These are phyloP conservation scores for Exophiala sideris DNA, from an alignment of 2,329 filamentous ascomycete genomes.

Conservation along the genomic window DNA sequence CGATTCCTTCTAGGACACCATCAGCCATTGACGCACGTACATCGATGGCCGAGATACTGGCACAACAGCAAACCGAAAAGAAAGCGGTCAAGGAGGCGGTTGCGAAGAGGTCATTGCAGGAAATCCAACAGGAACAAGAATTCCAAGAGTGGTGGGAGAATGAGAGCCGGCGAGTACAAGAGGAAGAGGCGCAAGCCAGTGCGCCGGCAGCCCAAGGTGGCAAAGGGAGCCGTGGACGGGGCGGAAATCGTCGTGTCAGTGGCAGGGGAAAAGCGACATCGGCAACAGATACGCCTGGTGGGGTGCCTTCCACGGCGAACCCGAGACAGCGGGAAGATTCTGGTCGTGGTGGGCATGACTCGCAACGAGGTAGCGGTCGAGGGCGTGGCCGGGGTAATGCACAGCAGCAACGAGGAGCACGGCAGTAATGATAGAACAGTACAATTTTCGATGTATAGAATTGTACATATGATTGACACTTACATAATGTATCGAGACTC, in stretches of 20 bases:
- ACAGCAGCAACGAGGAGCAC: slow-evolving; percentile 18
- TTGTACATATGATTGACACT: slow-evolving; percentile 7
- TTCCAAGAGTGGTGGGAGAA: slow-evolving; percentile 97
- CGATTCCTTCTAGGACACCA: slow-evolving; percentile 26
- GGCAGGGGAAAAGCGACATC: slow-evolving; percentile 22
- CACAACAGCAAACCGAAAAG: slow-evolving; percentile 81
- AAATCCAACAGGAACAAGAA: slow-evolving; percentile 94
- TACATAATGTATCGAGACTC: no score
- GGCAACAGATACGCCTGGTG: neutral
- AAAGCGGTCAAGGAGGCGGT: slow-evolving; percentile 73
- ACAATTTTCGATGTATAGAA: neutral
- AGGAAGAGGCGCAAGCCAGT: slow-evolving; percentile 50
- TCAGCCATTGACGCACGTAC: slow-evolving; percentile 29
- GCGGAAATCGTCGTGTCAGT: slow-evolving; percentile 26
- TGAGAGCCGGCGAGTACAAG: slow-evolving; percentile 69
- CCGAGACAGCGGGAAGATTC: slow-evolving; percentile 2
- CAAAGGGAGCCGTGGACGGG: slow-evolving; percentile 35
- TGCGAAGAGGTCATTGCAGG: slow-evolving; percentile 82
- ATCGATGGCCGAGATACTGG: slow-evolving; percentile 86
- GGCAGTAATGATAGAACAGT: slow-evolving; percentile 8
- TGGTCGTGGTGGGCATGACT: slow-evolving; percentile 6
- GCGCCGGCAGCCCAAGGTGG: slow-evolving; percentile 32
- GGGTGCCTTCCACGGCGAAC: neutral
- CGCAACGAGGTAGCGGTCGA: slow-evolving; percentile 9
- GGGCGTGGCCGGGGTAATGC: slow-evolving; percentile 15